phyloP scores from a whole-genome alignment of 495 filamentous ascomycete genomes.

The Hypoxylon trugodes region DNA sequence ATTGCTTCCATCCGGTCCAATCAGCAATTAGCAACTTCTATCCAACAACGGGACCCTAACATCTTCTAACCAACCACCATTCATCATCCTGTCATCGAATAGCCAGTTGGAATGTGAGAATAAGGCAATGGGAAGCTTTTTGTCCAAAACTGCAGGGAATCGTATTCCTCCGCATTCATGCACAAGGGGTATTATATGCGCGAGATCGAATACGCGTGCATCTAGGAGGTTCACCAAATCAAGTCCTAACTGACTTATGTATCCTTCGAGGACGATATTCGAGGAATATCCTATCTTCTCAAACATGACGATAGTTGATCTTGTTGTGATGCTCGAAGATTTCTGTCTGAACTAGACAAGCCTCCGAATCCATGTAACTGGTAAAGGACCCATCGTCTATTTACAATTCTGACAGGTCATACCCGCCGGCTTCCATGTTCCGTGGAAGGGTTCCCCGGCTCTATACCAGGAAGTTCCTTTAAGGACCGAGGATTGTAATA shows the following conservation, averaged over 20 bases:
- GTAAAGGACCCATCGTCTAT: constrained; percentile 12
- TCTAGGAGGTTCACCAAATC: background rate
- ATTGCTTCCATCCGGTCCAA: constrained; percentile 25
- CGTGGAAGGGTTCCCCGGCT: constrained; percentile 18
- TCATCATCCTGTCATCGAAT: constrained; percentile 15
- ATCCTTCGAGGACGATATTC: background rate
- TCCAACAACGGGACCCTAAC: constrained; percentile 19
- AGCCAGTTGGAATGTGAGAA: constrained; percentile 4
- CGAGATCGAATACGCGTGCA: constrained; percentile 15
- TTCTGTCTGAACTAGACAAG: constrained; percentile 6
- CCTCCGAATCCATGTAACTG: constrained; percentile 20
- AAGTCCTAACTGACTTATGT: too few relatives aligned
- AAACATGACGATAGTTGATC: background rate
- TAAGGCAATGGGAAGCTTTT: constrained; percentile 5
- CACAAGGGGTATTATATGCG: constrained; percentile 16
- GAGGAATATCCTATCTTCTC: background rate
- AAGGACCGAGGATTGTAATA: background rate
- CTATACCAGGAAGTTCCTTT: constrained; percentile 4
- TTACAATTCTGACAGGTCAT: constrained; percentile 11
- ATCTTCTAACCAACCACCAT: constrained; percentile 9
- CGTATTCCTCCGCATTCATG: constrained; percentile 26
- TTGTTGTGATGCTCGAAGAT: constrained; percentile 1
- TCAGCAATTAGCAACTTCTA: constrained; percentile 16
- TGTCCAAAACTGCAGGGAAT: constrained; percentile 7
- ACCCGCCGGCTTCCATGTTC: constrained; percentile 20